A percentile compares a stretch with the other conserved stretches of the same genome.
These are phyloP conservation scores for Fusarium fujikuroi DNA, from an alignment of 2,329 filamentous ascomycete genomes.

Conservation along the genomic window DNA sequence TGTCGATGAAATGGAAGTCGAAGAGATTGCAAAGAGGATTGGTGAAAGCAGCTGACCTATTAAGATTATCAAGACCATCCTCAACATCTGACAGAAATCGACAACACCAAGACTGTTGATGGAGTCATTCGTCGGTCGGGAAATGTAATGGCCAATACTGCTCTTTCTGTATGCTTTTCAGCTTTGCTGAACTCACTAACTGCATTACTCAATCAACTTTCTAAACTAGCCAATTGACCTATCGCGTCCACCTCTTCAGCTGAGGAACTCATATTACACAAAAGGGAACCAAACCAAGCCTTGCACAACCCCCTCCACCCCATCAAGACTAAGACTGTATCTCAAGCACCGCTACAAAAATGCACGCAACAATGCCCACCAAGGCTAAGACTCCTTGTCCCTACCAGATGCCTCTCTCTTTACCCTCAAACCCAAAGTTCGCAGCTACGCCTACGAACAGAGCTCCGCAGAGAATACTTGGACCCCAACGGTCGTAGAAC, in stretches of 20 bases:
- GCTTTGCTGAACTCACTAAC: not conserved
- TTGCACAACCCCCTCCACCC: not conserved
- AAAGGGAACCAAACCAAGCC: conserved; percentile 8
- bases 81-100: not conserved
- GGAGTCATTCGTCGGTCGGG: not conserved
- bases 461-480: conserved; percentile 77
- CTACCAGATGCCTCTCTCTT: conserved; percentile 66
- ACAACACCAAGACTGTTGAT: not conserved
- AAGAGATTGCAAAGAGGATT: not conserved
- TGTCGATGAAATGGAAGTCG: not conserved
- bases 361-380: conserved; percentile 3
- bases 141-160: conserved; percentile 11
- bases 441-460: conserved; percentile 79
- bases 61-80: not conserved
- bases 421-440: conserved; percentile 84
- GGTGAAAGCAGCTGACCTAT: not conserved
- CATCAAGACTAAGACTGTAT: not conserved
- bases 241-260: conserved; percentile 3
- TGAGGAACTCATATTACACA: not conserved
- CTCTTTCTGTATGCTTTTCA: not conserved
- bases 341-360: conserved; percentile 16
- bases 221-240: not conserved
- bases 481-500: conserved; percentile 92
- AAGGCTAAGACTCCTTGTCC: not conserved
- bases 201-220: not conserved